Evolutionary conservation across 139 green algal species (phyloP), one percentile per base, ranked within the genome.

Genomic region (Haematococcus lacustris): DNA sequence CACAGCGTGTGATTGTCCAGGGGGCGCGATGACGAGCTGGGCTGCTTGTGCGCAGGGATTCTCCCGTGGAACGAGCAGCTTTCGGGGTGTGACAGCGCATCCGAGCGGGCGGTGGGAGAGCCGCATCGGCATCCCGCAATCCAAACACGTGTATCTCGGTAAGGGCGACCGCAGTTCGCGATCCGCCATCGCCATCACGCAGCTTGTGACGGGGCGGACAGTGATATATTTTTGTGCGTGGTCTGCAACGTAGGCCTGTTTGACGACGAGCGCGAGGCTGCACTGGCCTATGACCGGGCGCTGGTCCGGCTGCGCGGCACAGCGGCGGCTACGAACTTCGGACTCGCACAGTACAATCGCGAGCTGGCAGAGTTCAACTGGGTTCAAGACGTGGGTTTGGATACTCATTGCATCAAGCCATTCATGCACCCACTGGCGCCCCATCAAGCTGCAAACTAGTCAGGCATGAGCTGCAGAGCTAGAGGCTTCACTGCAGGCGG

Each of bases 61-160:
- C 80, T 92, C 88, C 28, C 78, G 93, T 25, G 92, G 92, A 39
- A 89, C 85, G 50, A 92, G 82, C 38, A 75, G 76, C 66, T 97
- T 86, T 81, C 80, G 92, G 1, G 93, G 92, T 28, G 91, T 96
- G 28, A 95, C 92, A 1, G 88, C 85, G 7, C 91, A 95, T 81
- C 91, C 91, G 23, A 85, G 53, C 17, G 86, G 91, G 1, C 82
- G 92, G n/a, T 97, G 88, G 87, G 92, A 97, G 86, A 82, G 84
- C 2, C 80, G 92, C 51, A 93, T 97, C 38, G 91, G 88, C 59
- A 78, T 97, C n/a, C 88, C 90, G 2, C 88, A 91, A 40, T 88
- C 75, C 60, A 95, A 95, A 82, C 92, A 97, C 78, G 86, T 95
- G 34, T 97, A 97, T 81, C 81, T 96, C 38, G 92, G 92, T 76